Percentiles rank a stretch among this genome's conserved stretches.
phyloP scores from a whole-genome alignment of 2,329 filamentous ascomycete species.

The Scedosporium aurantiacum region DNA sequence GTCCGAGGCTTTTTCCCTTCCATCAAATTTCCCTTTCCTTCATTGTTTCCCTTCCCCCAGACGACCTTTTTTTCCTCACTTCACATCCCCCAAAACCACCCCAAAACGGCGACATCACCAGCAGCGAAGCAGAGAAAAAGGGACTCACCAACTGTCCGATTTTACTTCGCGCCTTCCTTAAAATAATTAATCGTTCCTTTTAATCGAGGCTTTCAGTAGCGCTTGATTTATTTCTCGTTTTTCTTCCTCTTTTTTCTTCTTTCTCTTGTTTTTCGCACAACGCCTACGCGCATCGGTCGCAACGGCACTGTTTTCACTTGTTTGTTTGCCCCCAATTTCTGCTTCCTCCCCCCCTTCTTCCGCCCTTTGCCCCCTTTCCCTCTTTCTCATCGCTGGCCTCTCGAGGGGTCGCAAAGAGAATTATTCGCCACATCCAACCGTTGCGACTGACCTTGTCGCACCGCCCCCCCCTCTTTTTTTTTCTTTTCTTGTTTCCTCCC shows the following conservation, averaged over 20 bases:
- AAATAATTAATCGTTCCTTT: slow-evolving; percentile 11
- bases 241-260: slow-evolving; percentile 10
- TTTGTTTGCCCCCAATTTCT: slow-evolving; percentile 7
- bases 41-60: slow-evolving; percentile 5
- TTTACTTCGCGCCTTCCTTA: slow-evolving; percentile 13
- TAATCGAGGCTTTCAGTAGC: slow-evolving; percentile 37
- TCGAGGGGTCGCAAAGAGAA: background rate
- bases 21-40: slow-evolving; percentile 8
- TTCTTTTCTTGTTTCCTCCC: background rate
- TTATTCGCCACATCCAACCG: background rate
- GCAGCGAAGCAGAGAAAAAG: slow-evolving; percentile 8
- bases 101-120: slow-evolving; percentile 10
- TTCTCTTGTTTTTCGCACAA: slow-evolving; percentile 12
- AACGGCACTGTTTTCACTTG: slow-evolving; percentile 8
- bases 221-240: slow-evolving; percentile 24
- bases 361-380: slow-evolving; percentile 7
- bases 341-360: slow-evolving; percentile 4
- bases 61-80: slow-evolving; percentile 11
- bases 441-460: background rate
- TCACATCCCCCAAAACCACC: slow-evolving; percentile 14
- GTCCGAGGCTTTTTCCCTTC: slow-evolving; percentile 9
- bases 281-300: slow-evolving; percentile 14
- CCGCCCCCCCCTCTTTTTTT: background rate
- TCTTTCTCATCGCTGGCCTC: slow-evolving; percentile 7
- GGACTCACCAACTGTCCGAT: slow-evolving; percentile 11